Evolutionary conservation across 441 rosid genomes (phyloP), one percentile per base, ranked within the genome.

Genomic region (Bruguiera hainesii): DNA sequence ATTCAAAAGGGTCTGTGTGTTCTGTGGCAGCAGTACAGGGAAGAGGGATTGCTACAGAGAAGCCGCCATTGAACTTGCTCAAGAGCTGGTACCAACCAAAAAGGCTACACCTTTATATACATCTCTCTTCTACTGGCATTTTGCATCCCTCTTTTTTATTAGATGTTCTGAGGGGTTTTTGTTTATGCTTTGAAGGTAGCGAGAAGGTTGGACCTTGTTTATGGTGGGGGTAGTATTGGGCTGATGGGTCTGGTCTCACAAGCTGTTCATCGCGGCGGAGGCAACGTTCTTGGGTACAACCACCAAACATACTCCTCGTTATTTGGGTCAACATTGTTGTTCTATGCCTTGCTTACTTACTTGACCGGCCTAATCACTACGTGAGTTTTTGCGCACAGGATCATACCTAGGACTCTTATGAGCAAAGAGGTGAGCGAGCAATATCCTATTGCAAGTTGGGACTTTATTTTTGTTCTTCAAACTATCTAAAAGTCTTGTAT

Each of bases 191-290:
- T 42, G 62, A 65, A 90, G 96, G 83, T 90, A 59, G 76, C 64
- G 21, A 87, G 79, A 69, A 78, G 84, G 73, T 52, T 90, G 82
- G 85, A 84, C 78, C 90, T 90, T 71, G 96, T 88, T 30, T 88
- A 88, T 71, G 96, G 96, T n/a, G 96, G 96, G 64, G 96, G 96
- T 28, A 90, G 96, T 65, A 79, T 86, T 73, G 96, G 92, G 52
- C 79, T 90, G 30, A 88, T 88, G 94, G 96, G 97, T 67, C 69
- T 85, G 79, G 90, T 90, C 69, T 85, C 97, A 26, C 88, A 80
- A 72, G 83, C 85, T 61, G 94, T 90, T 60, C 85, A 90, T 72
- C 79, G 65, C 31, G 89, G 88, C 52, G 94, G 97, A 67, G 83
- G 96, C 53, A 81, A 82, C 65, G 94, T 88, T 72, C 83, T 90